phyloP scores from a whole-genome alignment of 2,329 filamentous ascomycete species.

The Aspergillus fijiensis region DNA sequence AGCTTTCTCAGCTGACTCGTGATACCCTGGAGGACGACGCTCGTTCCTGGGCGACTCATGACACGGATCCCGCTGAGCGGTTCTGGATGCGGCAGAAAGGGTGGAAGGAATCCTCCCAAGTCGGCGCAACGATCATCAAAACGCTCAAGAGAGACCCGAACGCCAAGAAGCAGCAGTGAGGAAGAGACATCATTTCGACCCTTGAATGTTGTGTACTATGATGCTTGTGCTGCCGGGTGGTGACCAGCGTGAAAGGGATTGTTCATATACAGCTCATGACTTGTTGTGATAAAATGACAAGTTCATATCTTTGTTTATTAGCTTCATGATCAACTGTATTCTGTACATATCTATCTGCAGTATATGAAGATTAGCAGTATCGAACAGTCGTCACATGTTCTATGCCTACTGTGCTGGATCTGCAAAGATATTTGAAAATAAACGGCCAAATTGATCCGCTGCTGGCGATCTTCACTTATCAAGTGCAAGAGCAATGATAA shows the following conservation, averaged over 20 bases:
- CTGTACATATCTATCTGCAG: neutral
- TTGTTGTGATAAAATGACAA: neutral
- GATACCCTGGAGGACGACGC: slow-evolving; percentile 46
- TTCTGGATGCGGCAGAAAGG: slow-evolving; percentile 48
- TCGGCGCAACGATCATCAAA: slow-evolving; percentile 44
- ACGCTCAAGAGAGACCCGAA: slow-evolving; percentile 24
- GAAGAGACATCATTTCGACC: no score
- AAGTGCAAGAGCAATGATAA: neutral
- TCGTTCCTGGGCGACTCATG: slow-evolving; percentile 34
- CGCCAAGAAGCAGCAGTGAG: slow-evolving; percentile 39
- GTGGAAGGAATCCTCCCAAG: slow-evolving; percentile 44
- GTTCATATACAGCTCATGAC: neutral
- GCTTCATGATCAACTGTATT: neutral
- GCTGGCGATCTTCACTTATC: neutral
- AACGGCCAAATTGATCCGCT: neutral
- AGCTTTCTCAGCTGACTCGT: slow-evolving; percentile 34
- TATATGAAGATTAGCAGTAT: no score
- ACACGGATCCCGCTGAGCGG: slow-evolving; percentile 33
- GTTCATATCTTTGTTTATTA: neutral
- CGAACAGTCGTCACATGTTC: no score
- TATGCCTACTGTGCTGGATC: no score
- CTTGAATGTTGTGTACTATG: neutral
- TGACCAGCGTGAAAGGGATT: neutral
- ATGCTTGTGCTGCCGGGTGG: no score
- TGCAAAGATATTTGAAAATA: neutral